Evolutionary conservation across 1,284 basidiomycete genomes (phyloP).

Genomic region (Trametes versicolor): DNA sequence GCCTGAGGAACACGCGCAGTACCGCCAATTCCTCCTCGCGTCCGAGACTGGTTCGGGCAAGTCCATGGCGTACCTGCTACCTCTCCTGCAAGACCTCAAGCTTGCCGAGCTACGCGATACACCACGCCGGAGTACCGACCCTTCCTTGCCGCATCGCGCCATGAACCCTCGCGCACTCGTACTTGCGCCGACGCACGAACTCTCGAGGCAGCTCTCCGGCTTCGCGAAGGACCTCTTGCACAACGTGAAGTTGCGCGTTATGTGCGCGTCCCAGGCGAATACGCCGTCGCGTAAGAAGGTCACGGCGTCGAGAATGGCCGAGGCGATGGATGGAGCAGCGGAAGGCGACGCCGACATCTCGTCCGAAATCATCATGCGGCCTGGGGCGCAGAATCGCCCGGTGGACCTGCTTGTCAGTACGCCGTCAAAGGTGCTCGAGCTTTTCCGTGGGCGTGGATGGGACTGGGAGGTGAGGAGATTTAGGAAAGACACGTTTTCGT

Average conservation of each 20-base stretch:
- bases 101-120: conserved; percentile 52
- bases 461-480: conserved; percentile 53
- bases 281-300: conserved; percentile 47
- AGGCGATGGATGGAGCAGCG: conserved; percentile 35
- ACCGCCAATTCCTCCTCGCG: conserved; percentile 76
- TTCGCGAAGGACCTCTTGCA: conserved; percentile 83
- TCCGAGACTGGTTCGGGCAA: conserved; percentile 93
- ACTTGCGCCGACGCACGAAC: conserved; percentile 89
- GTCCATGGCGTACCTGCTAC: conserved; percentile 89
- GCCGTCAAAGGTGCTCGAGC: conserved; percentile 78
- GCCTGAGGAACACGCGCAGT: conserved; percentile 38
- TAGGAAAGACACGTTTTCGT: conserved; percentile 24
- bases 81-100: conserved; percentile 83
- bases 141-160: conserved; percentile 31
- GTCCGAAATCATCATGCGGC: conserved; percentile 30
- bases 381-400: conserved; percentile 43
- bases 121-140: conserved; percentile 15
- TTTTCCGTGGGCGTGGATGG: conserved; percentile 75
- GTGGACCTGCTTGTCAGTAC: conserved; percentile 85
- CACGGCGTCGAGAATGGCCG: conserved; percentile 61
- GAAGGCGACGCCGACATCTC: conserved; percentile 44
- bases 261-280: conserved; percentile 76
- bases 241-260: conserved; percentile 75
- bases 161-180: conserved; percentile 80
- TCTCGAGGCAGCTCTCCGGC: conserved; percentile 78